Base-by-base conservation (phyloP, 805 yeast species). In the Kuraishia floccosa region DNA sequence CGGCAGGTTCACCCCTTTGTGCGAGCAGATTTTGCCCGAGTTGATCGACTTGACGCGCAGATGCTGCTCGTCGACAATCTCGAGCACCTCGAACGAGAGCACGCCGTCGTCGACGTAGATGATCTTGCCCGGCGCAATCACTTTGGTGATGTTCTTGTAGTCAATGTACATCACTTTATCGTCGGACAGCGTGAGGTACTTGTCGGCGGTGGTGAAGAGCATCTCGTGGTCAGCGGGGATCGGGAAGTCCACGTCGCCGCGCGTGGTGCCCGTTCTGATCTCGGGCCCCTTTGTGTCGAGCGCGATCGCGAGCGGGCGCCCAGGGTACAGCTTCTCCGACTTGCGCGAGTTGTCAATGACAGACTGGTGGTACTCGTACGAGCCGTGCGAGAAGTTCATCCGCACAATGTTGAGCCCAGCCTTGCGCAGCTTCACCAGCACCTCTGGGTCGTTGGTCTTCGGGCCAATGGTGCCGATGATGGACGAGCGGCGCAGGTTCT, bases 401-500 rank as follows among this genome's bases (percentile, higher is more conserved):
- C 98, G 82, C 34, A 85, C 97, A 56, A 91, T 84, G 76, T 89
- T 91, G 49, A 91, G 72, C 56, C 98, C 98, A 40, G 96, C 96
- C 64, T 85, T 83, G 72, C 98, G 81, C 55, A 91, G 73, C 57
- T 75, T 72, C 49, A 77, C 84, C 53, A 91, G 65, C 45, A 72
- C 69, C 55, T 87, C 96, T 44, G 79, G 87, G 48, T 67, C 60
- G 76, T 91, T 91, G 63, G 97, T 84, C 69, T 85, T 86, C 54
- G 98, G 98, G 50, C 98, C 98, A 62, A 91, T 91, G 47, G 98
- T 91, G 59, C 97, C 96, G 54, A 91, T 87, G 64, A 91, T 91
- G 41, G 96, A 82, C 39, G 96, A 81, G 61, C 96, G 85, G 67
- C 98, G 86, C 56, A 68, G 68, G 58, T 72, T 73, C 56, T 73